Evolutionary conservation across 768 basidiomycete genomes (phyloP), one percentile per base, ranked within the genome.

Genomic region (Cyclocybe cylindracea): DNA sequence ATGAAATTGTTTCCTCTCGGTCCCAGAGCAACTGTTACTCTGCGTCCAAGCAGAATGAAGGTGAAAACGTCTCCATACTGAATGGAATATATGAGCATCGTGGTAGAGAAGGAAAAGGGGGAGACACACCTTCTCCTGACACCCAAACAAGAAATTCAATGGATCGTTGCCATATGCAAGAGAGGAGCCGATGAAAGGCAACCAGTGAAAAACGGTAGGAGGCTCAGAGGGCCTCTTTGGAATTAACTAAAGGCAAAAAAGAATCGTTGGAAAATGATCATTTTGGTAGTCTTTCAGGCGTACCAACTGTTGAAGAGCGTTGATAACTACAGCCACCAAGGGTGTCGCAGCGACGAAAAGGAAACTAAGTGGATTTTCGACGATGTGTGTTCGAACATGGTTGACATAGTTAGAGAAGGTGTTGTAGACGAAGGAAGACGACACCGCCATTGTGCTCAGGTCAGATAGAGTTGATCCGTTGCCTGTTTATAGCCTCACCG

Each of bases 1-100:
- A 98, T 75, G 60, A 97, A 89, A 72, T 98, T 94, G 70, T 90
- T 96, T 16, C 97, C 97, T 67, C 89, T 90, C 16, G 93, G 77
- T 35, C 94, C 91, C 16, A 98, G 79, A 2, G 92, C 86, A 45
- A 95, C 94, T 2, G 96, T 98, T 58, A 98, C 84, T 45, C 83
- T 85, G 54, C 93, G 85, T 37, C 97, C 97, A 48, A 98, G 72
- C 7, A 99, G 73, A 39, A 94, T 77, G 72, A 97, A 98, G 1
- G 95, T 95, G 76, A 98, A 99, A n/a, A 98, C 85, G 55, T 97
- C 82, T 50, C 97, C 97, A 62, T 98, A 87, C 97, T 99, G 53
- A 7, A 13, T 4, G 2, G 16, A 36, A 24, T 24, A 38, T 10
- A 29, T 58, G 5, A 57, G 42, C 29, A 39, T 33, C 10, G n/a